These are phyloP conservation scores for Akanthomyces muscarius DNA, from an alignment of 2,329 filamentous ascomycete genomes.

Conservation along the genomic window DNA sequence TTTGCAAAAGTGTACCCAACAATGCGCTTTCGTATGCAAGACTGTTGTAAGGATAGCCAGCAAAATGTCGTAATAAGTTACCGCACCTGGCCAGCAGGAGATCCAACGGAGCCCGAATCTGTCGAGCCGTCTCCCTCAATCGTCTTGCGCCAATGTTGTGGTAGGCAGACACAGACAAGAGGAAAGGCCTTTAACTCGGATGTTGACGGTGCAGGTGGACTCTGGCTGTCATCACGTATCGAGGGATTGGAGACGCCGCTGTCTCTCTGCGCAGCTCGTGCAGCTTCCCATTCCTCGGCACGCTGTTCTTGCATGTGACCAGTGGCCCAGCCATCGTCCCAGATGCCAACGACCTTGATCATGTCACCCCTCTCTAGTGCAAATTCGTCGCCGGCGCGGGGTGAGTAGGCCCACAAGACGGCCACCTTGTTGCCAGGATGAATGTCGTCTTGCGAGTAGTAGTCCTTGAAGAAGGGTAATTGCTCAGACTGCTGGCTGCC, in stretches of 20 bases:
- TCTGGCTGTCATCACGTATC: constrained; percentile 54
- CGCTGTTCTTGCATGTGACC: constrained; percentile 77
- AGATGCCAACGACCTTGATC: constrained; percentile 96
- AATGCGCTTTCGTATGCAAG: constrained; percentile 14
- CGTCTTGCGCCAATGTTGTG: constrained; percentile 94
- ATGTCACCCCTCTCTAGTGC: constrained; percentile 91
- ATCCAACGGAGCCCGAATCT: constrained; percentile 50
- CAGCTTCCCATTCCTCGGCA: constrained; percentile 83
- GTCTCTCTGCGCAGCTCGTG: constrained; percentile 75
- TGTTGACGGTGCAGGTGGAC: constrained; percentile 56
- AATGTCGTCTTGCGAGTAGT: constrained; percentile 96
- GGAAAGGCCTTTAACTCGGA: constrained; percentile 98
- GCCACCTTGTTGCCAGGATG: constrained; percentile 86
- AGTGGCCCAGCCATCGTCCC: constrained; percentile 99
- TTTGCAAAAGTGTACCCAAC: constrained; percentile 7
- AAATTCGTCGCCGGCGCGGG: constrained; percentile 90
- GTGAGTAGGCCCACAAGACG: constrained; percentile 94
- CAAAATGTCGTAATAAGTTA: background rate
- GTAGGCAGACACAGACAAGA: constrained; percentile 90
- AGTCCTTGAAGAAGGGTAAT: constrained; percentile 94
- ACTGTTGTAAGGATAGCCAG: constrained; percentile 1
- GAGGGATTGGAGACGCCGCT: constrained; percentile 88
- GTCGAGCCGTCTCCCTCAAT: constrained; percentile 83
- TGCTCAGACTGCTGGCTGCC: constrained; percentile 93
- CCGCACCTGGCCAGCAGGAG: constrained; percentile 5